phyloP scores from a whole-genome alignment of 805 yeast genomes.

The Hanseniaspora lindneri region DNA sequence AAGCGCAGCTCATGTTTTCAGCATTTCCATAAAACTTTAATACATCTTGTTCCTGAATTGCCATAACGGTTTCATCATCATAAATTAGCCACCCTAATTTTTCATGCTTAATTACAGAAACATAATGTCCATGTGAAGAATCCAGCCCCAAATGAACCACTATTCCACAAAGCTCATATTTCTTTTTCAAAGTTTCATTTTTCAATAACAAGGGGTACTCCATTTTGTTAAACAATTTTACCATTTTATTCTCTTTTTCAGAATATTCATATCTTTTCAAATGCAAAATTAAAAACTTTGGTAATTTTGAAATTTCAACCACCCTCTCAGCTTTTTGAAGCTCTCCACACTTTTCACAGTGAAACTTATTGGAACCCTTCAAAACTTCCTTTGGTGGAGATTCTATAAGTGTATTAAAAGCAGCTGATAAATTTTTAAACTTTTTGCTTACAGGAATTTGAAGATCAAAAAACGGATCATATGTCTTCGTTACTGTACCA shows the following conservation, averaged over 20 bases:
- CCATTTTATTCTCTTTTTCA: constrained; percentile 67
- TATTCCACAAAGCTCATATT: constrained; percentile 72
- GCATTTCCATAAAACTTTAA: constrained; percentile 78
- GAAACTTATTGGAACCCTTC: constrained; percentile 78
- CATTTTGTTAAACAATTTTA: constrained; percentile 76
- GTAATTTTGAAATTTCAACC: constrained; percentile 65
- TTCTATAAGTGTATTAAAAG: constrained; percentile 66
- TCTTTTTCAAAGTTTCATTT: constrained; percentile 41
- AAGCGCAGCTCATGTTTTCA: constrained; percentile 82
- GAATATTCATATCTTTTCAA: constrained; percentile 85
- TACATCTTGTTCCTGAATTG: constrained; percentile 73
- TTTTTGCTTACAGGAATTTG: constrained; percentile 51
- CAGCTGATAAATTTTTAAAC: constrained; percentile 51
- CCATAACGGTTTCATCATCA: constrained; percentile 91
- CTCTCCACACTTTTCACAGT: constrained; percentile 81
- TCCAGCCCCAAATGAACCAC: constrained; percentile 96
- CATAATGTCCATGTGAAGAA: constrained; percentile 95
- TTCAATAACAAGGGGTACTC: constrained; percentile 64
- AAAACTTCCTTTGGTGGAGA: constrained; percentile 79
- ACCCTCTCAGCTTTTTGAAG: constrained; percentile 89
- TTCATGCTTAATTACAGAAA: constrained; percentile 68
- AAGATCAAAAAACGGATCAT: constrained; percentile 77
- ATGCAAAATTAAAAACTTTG: constrained; percentile 70
- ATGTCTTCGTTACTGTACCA: constrained; percentile 67
- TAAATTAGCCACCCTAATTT: constrained; percentile 79